Evolutionary conservation across 1,284 basidiomycete genomes (phyloP).

Genomic region (Leccinum subrobustum): DNA sequence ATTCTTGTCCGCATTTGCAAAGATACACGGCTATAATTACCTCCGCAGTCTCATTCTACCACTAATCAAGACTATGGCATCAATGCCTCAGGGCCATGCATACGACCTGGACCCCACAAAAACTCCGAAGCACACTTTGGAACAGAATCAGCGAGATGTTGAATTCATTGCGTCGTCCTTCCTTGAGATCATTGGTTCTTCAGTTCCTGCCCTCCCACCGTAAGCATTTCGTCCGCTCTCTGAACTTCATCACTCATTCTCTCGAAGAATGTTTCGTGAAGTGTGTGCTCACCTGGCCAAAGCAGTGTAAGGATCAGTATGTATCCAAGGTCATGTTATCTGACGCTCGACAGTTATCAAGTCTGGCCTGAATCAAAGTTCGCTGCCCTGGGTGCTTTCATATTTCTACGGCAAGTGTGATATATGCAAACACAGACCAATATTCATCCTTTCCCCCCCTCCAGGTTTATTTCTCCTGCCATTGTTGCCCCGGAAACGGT

Average conservation of each 20-base stretch:
- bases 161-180: slow-evolving; percentile 77
- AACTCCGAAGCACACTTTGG: slow-evolving; percentile 58
- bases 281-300: slow-evolving; percentile 83
- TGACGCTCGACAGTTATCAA: slow-evolving; percentile 37
- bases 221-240: slow-evolving; percentile 39
- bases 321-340: slow-evolving; percentile 8
- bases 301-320: slow-evolving; percentile 60
- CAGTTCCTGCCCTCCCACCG: slow-evolving; percentile 73
- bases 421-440: background rate
- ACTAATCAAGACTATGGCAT: slow-evolving; percentile 70
- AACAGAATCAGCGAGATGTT: slow-evolving; percentile 71
- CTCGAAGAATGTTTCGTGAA: slow-evolving; percentile 78
- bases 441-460: slow-evolving; percentile 1
- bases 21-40: slow-evolving; percentile 87
- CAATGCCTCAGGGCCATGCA: slow-evolving; percentile 70
- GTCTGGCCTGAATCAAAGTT: slow-evolving; percentile 85
- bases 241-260: slow-evolving; percentile 7
- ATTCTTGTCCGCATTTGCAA: slow-evolving; percentile 82
- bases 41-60: slow-evolving; percentile 76
- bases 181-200: slow-evolving; percentile 73
- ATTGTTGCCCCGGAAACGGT: slow-evolving; percentile 84
- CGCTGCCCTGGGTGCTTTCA: slow-evolving; percentile 87
- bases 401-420: slow-evolving; percentile 71
- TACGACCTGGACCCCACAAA: slow-evolving; percentile 80
- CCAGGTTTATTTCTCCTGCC: slow-evolving; percentile 79